Evolutionary conservation across 495 filamentous ascomycete species (phyloP), one percentile per base, ranked within the genome.

Genomic region (Acidiella bohemica): DNA sequence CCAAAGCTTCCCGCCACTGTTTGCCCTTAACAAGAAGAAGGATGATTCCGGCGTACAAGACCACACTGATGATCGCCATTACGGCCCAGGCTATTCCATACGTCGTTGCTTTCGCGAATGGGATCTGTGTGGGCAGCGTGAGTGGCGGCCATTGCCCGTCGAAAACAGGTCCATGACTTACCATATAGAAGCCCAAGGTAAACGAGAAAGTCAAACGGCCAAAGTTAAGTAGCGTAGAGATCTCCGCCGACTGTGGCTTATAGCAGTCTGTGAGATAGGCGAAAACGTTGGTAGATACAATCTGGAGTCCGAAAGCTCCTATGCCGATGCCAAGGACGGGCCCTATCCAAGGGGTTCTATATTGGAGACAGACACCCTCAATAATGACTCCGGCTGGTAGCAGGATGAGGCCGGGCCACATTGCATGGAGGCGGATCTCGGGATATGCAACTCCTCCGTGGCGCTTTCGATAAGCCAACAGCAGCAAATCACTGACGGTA

Each of bases 161-260:
- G 25, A 27, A 7, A 27, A 27, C n/a, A 7, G n/a, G 25, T 7
- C 7, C 7, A 7, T 27, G 25, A n/a, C 25, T 27, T 8, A 35
- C 51, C 47, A 47, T 42, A 35, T 58, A 60, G 38, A 63, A 64
- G 8, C 54, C 58, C 16, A 61, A 41, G 7, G 49, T 51, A 28
- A 63, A 59, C 6, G 48, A 28, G 49, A 58, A 56, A 39, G 58
- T 50, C 44, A 59, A 49, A 26, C 63, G 27, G 45, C 53, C 28
- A 50, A 64, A 54, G 34, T 67, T 65, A n/a, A 67, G 54, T 8
- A 67, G 37, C 1, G 58, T 56, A 16, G 55, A 55, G 5, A 59
- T 51, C 47, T 67, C 64, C 0, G 63, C 53, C 4, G 61, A 57
- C 43, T 60, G 59, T 14, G 63, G 59, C 45, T 62, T 61, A 41